Percentiles rank a stretch among this genome's conserved stretches.
These are phyloP conservation scores for Exobasidium cylindrosporum DNA, from an alignment of 1,284 basidiomycete species.

Conservation along the genomic window DNA sequence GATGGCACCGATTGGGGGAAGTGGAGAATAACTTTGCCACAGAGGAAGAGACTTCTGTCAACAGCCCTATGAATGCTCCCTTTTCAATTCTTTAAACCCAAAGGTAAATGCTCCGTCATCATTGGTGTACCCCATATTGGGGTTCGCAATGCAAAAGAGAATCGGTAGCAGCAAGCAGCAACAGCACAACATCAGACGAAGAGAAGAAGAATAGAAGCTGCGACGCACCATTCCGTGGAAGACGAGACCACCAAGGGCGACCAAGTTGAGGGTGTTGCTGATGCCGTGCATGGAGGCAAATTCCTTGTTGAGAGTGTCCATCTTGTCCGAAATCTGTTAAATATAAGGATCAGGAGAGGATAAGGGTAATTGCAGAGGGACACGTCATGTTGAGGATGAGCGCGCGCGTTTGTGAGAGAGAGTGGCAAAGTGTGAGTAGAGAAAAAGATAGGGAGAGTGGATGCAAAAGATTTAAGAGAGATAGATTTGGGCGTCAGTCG, in stretches of 20 bases:
- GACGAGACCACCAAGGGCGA: conserved; percentile 13
- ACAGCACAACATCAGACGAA: not conserved
- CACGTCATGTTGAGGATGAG: no score
- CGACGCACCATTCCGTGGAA: conserved; percentile 19
- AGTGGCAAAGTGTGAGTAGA: not conserved
- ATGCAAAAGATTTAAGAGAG: not conserved
- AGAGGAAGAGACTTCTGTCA: no score
- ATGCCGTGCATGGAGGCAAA: conserved; percentile 12
- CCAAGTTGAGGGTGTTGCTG: conserved; percentile 14
- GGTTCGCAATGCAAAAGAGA: not conserved
- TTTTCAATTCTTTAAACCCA: not conserved
- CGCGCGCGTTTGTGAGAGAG: not conserved
- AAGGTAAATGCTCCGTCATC: not conserved
- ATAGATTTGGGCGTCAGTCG: not conserved
- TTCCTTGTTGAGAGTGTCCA: conserved; percentile 54
- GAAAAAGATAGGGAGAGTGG: not conserved
- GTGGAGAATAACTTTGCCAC: no score
- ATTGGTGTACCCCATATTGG: not conserved
- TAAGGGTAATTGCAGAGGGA: not conserved
- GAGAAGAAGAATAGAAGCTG: conserved; percentile 9
- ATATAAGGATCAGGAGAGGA: not conserved
- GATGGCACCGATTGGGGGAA: no score
- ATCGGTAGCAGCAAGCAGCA: conserved; percentile 17
- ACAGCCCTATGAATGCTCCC: not conserved
- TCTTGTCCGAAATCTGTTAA: conserved; percentile 21